Evolutionary conservation across 2,329 filamentous ascomycete species (phyloP), one percentile per base, ranked within the genome.

Genomic region (Elsinoe australis): DNA sequence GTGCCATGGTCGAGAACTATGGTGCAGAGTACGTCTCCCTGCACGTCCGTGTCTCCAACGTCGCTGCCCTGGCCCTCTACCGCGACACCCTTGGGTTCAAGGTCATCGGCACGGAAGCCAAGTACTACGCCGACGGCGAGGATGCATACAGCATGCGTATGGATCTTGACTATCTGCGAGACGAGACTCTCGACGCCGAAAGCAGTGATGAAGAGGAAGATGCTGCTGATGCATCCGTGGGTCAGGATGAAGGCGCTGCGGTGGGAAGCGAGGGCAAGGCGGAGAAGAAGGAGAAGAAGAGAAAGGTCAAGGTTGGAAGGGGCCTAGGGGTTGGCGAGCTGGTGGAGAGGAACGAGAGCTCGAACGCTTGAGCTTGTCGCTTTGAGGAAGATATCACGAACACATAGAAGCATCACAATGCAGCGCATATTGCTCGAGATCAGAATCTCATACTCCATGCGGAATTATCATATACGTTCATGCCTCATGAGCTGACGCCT

Each of bases 81-180:
- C 82, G 87, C 59, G 85, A 94, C 64, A 95, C 89, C 0, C 79
- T 95, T 1, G 83, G 87, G 48, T 96, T 95, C 74, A 78, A 82
- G 63, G 85, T 86, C 56, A 87, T 92, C 55, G 92, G 88, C 72
- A 80, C 83, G 8, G 87, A 94, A 69, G 65, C 77, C 41, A 92
- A 89, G 70, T 95, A 95, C 76, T 98, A 98, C 65, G 92, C 92
- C 50, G 92, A 98, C 66, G 90, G 90, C 52, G 92, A 98, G 71
- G 87, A 98, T 71, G 92, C 92, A 29, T 95, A 82, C 64, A 85
- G 81, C 62, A 98, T 98, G 92, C 82, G 82, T 54, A 85, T 95
- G 65, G 84, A 96, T 60, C 75, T 98, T 34, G 67, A 69, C 2
- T 68, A 71, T 44, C 63, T 83, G 35, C 69, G 72, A 47, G 71